Evolutionary conservation across 371 early-diverging fungal species (phyloP), one percentile per base, ranked within the genome.

Genomic region (Rhizomucor miehei): DNA sequence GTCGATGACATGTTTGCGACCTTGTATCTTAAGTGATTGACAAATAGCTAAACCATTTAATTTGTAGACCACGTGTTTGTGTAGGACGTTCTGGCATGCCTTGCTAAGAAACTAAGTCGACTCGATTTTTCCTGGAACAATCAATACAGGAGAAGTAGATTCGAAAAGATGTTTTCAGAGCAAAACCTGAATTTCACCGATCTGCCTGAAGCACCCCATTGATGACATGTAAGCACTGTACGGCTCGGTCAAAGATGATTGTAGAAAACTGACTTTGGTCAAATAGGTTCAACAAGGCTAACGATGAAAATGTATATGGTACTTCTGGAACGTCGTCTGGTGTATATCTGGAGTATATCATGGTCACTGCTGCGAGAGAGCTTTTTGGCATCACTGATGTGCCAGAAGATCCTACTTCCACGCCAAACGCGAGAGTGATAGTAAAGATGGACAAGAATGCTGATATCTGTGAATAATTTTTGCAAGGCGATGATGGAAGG

Each of bases 61-160:
- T n/a, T n/a, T n/a, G n/a, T 48, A 77, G 85, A 11, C 68, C 96
- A 96, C 63, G 91, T 97, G 6, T 74, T 90, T 6, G 81, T 98
- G 24, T 95, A n/a, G n/a, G n/a, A n/a, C n/a, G n/a, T n/a, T n/a
- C n/a, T 97, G 97, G 96, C 97, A 17, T 98, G 99, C 67, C 97
- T 92, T 57, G 99, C 97, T 68, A 98, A 97, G 74, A 98, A 98
- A 66, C 80, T 98, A 14, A 92, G 93, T 39, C 80, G 99, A 17
- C 75, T 82, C 11, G 95, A 96, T 97, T 98, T 63, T 90, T 89
- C 69, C 69, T 75, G 51, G 90, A 91, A 50, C 44, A 85, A 16
- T 89, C 62, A 52, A 80, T 40, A 91, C 92, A 0, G 81, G 94
- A 29, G 95, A 95, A 66, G 95, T 97, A 1, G 99, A 97, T 63